These are phyloP conservation scores for Pneumocystis oryctolagi DNA, from an alignment of 1,139 yeast genomes.

Conservation along the genomic window DNA sequence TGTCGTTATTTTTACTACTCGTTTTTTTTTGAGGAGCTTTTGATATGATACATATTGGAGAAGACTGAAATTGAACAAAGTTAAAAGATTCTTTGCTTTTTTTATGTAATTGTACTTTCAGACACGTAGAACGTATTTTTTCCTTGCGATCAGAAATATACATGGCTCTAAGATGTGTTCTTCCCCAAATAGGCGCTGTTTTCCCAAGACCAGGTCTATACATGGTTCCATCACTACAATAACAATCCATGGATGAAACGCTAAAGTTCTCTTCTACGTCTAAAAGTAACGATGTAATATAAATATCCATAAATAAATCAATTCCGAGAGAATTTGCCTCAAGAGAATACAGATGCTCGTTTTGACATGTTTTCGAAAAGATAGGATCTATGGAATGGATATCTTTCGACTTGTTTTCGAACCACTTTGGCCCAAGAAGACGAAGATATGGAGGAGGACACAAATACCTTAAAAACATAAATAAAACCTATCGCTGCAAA, in stretches of 20 bases:
- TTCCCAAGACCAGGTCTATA: background rate
- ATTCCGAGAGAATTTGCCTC: background rate
- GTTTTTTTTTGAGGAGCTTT: constrained; percentile 1
- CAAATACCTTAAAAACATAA: background rate
- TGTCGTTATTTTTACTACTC: background rate
- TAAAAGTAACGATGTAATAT: background rate
- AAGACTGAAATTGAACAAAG: background rate
- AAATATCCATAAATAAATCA: background rate
- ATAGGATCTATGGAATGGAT: background rate
- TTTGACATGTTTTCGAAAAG: background rate
- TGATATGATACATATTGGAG: background rate
- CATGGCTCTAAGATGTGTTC: background rate
- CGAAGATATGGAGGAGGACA: background rate
- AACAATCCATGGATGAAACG: background rate
- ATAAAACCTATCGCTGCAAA: background rate
- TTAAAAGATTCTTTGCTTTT: background rate
- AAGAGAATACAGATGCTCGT: background rate
- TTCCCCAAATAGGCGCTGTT: background rate
- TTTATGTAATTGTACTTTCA: background rate
- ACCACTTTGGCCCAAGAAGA: background rate
- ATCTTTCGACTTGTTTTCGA: background rate
- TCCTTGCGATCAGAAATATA: background rate
- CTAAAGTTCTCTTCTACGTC: background rate
- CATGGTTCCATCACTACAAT: background rate
- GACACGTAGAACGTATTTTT: background rate